Evolutionary conservation across 768 basidiomycete species (phyloP).

Genomic region (Podaxis sp.): DNA sequence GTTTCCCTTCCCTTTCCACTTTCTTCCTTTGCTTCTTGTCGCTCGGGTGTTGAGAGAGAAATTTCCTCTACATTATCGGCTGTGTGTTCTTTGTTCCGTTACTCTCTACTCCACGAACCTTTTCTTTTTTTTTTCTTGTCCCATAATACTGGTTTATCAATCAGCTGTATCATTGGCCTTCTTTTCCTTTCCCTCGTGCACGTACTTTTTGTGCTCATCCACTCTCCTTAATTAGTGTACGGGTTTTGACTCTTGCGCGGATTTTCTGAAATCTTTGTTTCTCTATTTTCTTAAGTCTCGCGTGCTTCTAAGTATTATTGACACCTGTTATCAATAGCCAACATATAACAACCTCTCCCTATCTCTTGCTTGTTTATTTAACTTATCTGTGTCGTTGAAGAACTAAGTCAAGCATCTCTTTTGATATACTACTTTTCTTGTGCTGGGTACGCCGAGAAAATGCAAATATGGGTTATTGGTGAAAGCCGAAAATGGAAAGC

Average conservation of each 20-base stretch:
- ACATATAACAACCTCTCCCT: conserved; percentile 6
- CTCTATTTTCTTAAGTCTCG: background rate
- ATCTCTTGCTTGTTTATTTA: conserved; percentile 19
- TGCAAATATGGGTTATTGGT: conserved; percentile 6
- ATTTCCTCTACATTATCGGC: background rate
- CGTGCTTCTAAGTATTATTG: conserved; percentile 4
- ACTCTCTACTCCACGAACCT: conserved; percentile 11
- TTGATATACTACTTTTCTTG: conserved; percentile 15
- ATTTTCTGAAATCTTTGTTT: background rate
- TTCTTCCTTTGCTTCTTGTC: conserved; percentile 15
- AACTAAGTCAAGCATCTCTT: conserved; percentile 7
- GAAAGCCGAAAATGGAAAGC: background rate
- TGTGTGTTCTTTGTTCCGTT: conserved; percentile 12
- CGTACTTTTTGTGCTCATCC: background rate
- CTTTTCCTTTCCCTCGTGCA: background rate
- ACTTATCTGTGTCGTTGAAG: conserved; percentile 17
- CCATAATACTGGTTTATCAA: conserved; percentile 10
- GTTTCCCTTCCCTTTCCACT: conserved; percentile 18
- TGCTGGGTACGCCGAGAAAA: conserved; percentile 4
- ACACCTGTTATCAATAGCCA: conserved; percentile 11
- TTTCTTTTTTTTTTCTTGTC: conserved; percentile 9
- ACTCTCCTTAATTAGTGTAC: conserved; percentile 8
- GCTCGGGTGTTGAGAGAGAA: conserved; percentile 2
- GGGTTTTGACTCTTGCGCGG: conserved; percentile 2
- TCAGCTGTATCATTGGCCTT: conserved; percentile 22